These are phyloP conservation scores for Zygoascus bituminiphila DNA, from an alignment of 805 yeast species.

Conservation along the genomic window DNA sequence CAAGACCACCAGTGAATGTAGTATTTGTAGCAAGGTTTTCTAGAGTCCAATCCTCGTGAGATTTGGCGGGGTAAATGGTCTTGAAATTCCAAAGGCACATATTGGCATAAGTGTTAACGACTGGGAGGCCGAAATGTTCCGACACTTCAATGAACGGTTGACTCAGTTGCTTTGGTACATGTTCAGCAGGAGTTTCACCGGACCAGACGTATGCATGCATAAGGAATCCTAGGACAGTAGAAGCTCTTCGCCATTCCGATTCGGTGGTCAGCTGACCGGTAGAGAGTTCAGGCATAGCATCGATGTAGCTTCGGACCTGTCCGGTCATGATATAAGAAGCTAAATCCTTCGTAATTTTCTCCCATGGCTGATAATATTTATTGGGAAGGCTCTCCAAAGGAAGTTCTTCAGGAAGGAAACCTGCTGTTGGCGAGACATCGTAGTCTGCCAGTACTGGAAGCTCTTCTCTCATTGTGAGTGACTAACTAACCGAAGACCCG, in stretches of 20 bases:
- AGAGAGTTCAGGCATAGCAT: slow-evolving; percentile 50
- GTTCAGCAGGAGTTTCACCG: slow-evolving; percentile 43
- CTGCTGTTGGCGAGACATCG: slow-evolving; percentile 61
- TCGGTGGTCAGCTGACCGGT: slow-evolving; percentile 38
- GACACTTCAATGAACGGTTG: slow-evolving; percentile 57
- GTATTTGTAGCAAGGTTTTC: slow-evolving; percentile 68
- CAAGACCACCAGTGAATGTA: slow-evolving; percentile 84
- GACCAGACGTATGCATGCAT: slow-evolving; percentile 92
- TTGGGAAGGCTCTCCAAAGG: slow-evolving; percentile 58
- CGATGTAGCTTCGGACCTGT: slow-evolving; percentile 54
- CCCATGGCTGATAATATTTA: slow-evolving; percentile 71
- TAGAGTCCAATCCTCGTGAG: slow-evolving; percentile 39
- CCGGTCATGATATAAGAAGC: slow-evolving; percentile 68
- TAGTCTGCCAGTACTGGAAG: slow-evolving; percentile 53
- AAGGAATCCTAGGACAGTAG: slow-evolving; percentile 67
- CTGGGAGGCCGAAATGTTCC: slow-evolving; percentile 63
- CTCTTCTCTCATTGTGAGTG: slow-evolving; percentile 20
- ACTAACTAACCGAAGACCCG: no score
- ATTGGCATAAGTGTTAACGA: slow-evolving; percentile 82
- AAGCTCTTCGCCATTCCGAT: slow-evolving; percentile 67
- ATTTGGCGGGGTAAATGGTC: slow-evolving; percentile 43
- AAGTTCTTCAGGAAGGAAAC: slow-evolving; percentile 64
- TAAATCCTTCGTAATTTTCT: slow-evolving; percentile 49
- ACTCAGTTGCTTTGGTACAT: slow-evolving; percentile 60
- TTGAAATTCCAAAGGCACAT: slow-evolving; percentile 83